Evolutionary conservation across 352 stramenopile genomes (phyloP).

Genomic region (Pythium folliculosum): DNA sequence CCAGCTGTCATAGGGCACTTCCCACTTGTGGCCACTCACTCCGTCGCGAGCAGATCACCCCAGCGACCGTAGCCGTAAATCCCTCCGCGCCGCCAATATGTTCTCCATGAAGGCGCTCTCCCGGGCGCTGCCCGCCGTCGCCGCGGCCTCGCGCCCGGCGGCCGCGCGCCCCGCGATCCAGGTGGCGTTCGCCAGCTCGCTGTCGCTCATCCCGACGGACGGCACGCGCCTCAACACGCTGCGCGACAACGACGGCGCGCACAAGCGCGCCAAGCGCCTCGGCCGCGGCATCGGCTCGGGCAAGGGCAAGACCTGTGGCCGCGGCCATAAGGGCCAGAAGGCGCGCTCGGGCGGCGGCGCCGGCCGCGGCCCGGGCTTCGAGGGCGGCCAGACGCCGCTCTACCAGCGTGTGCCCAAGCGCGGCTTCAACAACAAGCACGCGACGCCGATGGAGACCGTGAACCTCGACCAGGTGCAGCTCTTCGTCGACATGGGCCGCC

Average conservation of each 20-base stretch:
- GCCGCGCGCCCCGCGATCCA: slow-evolving; percentile 11
- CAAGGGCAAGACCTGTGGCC: slow-evolving; percentile 94
- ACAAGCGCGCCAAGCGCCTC: slow-evolving; percentile 90
- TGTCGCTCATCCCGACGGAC: slow-evolving; percentile 54
- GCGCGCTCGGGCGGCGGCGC: slow-evolving; percentile 86
- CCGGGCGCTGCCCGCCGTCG: slow-evolving; percentile 43
- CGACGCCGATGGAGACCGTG: slow-evolving; percentile 90
- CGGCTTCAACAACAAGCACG: slow-evolving; percentile 96
- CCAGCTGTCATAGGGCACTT: slow-evolving; percentile 20
- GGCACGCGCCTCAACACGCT: slow-evolving; percentile 84
- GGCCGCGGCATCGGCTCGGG: slow-evolving; percentile 92
- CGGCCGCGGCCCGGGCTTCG: slow-evolving; percentile 90
- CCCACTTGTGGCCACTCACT: slow-evolving; percentile 29
- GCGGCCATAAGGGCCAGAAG: slow-evolving; percentile 98
- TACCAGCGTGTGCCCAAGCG: slow-evolving; percentile 97
- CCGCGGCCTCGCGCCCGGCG: slow-evolving; percentile 10
- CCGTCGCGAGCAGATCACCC: slow-evolving; percentile 9
- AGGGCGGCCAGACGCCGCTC: slow-evolving; percentile 98
- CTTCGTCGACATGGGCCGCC: slow-evolving; percentile 96
- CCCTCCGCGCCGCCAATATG: slow-evolving; percentile 1
- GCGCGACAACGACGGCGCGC: slow-evolving; percentile 82
- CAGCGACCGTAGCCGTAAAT: slow-evolving; percentile 1
- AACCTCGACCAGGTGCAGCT: slow-evolving; percentile 95
- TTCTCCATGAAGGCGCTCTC: slow-evolving; percentile 55
- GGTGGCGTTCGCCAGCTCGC: slow-evolving; percentile 49